Evolutionary conservation across 2,329 filamentous ascomycete genomes (phyloP).

Genomic region (Ustilaginoidea virens): DNA sequence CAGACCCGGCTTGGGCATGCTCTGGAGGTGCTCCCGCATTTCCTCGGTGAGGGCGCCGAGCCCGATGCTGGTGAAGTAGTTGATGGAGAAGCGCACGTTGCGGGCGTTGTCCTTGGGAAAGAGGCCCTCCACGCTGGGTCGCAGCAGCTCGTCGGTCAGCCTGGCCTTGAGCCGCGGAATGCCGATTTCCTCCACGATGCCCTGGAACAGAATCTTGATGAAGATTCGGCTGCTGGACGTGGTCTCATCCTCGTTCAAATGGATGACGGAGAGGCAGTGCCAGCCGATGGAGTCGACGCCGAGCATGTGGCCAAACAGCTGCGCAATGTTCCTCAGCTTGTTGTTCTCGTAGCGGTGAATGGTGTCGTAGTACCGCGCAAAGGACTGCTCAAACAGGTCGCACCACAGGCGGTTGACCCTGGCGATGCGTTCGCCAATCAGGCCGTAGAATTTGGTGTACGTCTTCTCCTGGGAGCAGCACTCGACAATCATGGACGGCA

Average conservation of each 20-base stretch:
- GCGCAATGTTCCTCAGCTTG: slow-evolving; percentile 81
- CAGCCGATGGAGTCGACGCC: slow-evolving; percentile 80
- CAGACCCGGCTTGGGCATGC: slow-evolving; percentile 70
- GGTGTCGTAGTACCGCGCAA: slow-evolving; percentile 88
- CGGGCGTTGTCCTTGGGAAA: slow-evolving; percentile 82
- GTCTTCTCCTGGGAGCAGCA: slow-evolving; percentile 94
- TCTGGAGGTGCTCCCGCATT: slow-evolving; percentile 83
- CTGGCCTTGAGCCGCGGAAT: slow-evolving; percentile 64
- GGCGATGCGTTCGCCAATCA: slow-evolving; percentile 87
- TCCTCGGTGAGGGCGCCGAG: slow-evolving; percentile 91
- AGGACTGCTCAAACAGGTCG: slow-evolving; percentile 79
- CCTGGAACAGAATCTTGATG: slow-evolving; percentile 94
- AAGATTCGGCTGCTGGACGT: slow-evolving; percentile 95
- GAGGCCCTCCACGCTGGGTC: slow-evolving; percentile 65
- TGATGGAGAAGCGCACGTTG: slow-evolving; percentile 93
- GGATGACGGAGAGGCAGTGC: slow-evolving; percentile 74
- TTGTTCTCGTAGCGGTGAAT: slow-evolving; percentile 97
- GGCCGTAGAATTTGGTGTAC: slow-evolving; percentile 92
- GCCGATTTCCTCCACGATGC: slow-evolving; percentile 74
- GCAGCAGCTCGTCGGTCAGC: slow-evolving; percentile 63
- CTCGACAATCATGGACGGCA: slow-evolving; percentile 94
- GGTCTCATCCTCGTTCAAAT: slow-evolving; percentile 91
- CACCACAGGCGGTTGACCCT: slow-evolving; percentile 94
- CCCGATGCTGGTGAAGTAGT: slow-evolving; percentile 96
- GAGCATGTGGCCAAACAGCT: slow-evolving; percentile 86